Percentiles rank a stretch among this genome's conserved stretches.
Conservation (phyloP, 2,329 filamentous ascomycete genomes). For the Thermothelomyces thermophilus region DNA sequence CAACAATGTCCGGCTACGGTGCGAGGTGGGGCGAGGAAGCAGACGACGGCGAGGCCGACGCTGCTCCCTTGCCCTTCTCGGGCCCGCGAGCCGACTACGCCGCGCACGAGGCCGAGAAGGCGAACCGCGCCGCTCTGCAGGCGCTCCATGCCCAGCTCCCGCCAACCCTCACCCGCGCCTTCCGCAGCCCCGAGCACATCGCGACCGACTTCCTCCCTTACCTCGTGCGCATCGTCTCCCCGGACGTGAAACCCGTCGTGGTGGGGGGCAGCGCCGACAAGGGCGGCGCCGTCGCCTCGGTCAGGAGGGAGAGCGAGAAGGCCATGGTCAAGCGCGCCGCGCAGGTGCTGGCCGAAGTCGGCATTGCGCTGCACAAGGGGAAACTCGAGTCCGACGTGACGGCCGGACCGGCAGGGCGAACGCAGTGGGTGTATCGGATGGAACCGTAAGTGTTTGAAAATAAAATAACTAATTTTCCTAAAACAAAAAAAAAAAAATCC, state of each 20-base stretch:
- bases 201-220: conserved; percentile 80
- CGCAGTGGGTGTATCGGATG: conserved; percentile 83
- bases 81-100: conserved; percentile 76
- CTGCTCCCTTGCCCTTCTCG: conserved; percentile 64
- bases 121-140: conserved; percentile 67
- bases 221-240: conserved; percentile 74
- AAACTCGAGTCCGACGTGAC: conserved; percentile 61
- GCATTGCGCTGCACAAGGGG: conserved; percentile 73
- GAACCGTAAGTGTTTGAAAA: conserved; percentile 65
- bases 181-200: conserved; percentile 71
- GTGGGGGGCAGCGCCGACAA: conserved; percentile 57
- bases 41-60: conserved; percentile 44
- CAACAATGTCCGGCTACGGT: conserved; percentile 34
- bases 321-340: conserved; percentile 73
- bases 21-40: conserved; percentile 36
- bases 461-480: not conserved
- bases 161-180: conserved; percentile 65
- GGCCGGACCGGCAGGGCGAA: conserved; percentile 43
- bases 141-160: conserved; percentile 66
- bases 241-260: conserved; percentile 85
- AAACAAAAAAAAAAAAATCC: no score
- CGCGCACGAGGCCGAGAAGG: conserved; percentile 73
- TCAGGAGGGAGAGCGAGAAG: conserved; percentile 81
- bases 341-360: conserved; percentile 73
- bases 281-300: conserved; percentile 60